Conservation (phyloP, 1,284 basidiomycete species). For the Takashimella koratensis region DNA sequence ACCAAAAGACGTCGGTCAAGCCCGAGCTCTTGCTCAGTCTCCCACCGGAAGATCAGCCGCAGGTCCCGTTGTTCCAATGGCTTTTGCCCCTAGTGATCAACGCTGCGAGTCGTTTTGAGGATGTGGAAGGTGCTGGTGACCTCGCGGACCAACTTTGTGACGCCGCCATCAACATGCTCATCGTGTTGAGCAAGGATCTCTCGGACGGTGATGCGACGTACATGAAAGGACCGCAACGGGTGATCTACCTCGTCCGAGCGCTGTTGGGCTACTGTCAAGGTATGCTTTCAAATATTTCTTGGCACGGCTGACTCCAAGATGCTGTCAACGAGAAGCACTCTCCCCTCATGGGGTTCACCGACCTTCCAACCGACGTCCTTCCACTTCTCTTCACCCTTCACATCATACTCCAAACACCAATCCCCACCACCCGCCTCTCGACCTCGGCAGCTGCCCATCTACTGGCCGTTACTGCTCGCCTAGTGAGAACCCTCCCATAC, state of each 20-base stretch:
- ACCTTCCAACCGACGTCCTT: constrained; percentile 11
- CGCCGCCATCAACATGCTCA: constrained; percentile 15
- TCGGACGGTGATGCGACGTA: constrained; percentile 18
- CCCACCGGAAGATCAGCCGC: background rate
- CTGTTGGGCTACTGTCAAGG: constrained; percentile 26
- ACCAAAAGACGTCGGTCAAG: constrained; percentile 17
- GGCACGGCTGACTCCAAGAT: constrained; percentile 1
- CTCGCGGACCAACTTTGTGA: constrained; percentile 15
- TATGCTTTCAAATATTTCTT: constrained; percentile 13
- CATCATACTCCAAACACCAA: constrained; percentile 10
- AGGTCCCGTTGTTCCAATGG: constrained; percentile 39
- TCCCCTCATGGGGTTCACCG: constrained; percentile 12
- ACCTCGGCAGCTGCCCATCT: constrained; percentile 7
- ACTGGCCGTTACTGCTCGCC: constrained; percentile 13
- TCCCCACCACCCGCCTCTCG: constrained; percentile 11
- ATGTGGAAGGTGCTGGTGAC: constrained; percentile 1
- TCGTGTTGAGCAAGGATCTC: constrained; percentile 19
- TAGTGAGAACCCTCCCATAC: background rate
- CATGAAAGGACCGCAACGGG: constrained; percentile 21
- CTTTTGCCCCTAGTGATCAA: constrained; percentile 36
- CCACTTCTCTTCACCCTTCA: constrained; percentile 18
- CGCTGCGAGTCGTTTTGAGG: constrained; percentile 21
- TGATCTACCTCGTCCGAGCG: constrained; percentile 16
- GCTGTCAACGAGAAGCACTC: constrained; percentile 4
- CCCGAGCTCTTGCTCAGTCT: constrained; percentile 24